These are phyloP conservation scores for Candida tallmaniae DNA, from an alignment of 805 yeast species.

Conservation along the genomic window DNA sequence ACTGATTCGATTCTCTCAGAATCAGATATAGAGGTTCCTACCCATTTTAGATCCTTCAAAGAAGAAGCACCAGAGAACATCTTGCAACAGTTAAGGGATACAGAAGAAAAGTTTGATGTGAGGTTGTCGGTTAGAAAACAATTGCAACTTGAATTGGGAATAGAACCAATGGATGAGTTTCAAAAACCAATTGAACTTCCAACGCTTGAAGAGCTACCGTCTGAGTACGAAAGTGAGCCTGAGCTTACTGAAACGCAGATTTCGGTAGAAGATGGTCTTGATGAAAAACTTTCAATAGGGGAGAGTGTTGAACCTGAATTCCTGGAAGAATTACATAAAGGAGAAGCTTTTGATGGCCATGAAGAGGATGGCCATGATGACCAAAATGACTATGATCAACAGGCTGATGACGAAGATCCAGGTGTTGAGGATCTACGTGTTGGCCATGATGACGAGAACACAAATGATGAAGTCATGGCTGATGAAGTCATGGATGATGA, in stretches of 20 bases:
- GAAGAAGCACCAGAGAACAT: conserved; percentile 22
- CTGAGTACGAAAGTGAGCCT: conserved; percentile 7
- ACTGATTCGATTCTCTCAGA: background rate
- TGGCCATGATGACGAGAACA: too few relatives aligned
- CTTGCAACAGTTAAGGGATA: conserved; percentile 17
- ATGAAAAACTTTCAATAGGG: too few relatives aligned
- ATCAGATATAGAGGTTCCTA: conserved; percentile 14
- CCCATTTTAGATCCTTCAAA: conserved; percentile 21
- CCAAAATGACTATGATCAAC: too few relatives aligned
- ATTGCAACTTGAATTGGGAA: conserved; percentile 13
- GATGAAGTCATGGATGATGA: background rate
- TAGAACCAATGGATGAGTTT: conserved; percentile 9
- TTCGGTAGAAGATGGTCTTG: too few relatives aligned
- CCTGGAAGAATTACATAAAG: too few relatives aligned
- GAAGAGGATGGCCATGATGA: too few relatives aligned
- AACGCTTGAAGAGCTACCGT: conserved; percentile 5
- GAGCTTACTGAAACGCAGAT: too few relatives aligned
- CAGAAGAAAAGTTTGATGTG: conserved; percentile 21
- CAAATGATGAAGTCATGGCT: too few relatives aligned
- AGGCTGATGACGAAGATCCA: too few relatives aligned
- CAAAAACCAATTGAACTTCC: conserved; percentile 5
- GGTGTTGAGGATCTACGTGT: too few relatives aligned
- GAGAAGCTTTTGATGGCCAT: too few relatives aligned
- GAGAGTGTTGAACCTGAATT: too few relatives aligned
- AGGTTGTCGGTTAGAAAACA: conserved; percentile 17